These are phyloP conservation scores for Malassezia dermatis DNA, from an alignment of 1,284 basidiomycete genomes.

Conservation along the genomic window DNA sequence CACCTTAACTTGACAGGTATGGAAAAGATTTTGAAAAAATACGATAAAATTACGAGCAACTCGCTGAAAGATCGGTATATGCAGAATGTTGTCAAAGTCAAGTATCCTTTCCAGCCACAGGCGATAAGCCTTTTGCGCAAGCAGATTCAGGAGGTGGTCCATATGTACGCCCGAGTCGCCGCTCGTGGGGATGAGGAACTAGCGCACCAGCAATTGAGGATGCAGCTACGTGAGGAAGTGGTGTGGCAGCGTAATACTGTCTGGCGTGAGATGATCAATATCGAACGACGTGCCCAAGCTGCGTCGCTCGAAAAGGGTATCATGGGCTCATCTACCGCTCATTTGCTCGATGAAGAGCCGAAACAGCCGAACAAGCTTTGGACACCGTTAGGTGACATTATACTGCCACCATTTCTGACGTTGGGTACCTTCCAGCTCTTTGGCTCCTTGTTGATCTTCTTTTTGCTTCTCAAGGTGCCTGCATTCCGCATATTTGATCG, in stretches of 20 bases:
- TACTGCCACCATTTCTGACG: conserved; percentile 34
- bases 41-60: conserved; percentile 85
- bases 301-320: conserved; percentile 40
- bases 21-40: conserved; percentile 95
- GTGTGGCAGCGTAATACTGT: conserved; percentile 91
- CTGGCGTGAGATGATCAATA: conserved; percentile 94
- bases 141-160: conserved; percentile 58
- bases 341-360: conserved; percentile 14
- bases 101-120: conserved; percentile 52
- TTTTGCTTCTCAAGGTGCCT: conserved; percentile 39
- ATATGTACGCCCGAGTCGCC: conserved; percentile 77
- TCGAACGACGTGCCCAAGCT: conserved; percentile 56
- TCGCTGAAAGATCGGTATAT: conserved; percentile 77
- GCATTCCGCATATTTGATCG: conserved; percentile 51
- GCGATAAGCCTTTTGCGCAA: conserved; percentile 55
- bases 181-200: conserved; percentile 62
- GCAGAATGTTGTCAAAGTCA: conserved; percentile 56
- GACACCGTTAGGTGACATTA: conserved; percentile 29
- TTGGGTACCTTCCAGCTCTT: conserved; percentile 41
- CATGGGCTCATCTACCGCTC: conserved; percentile 20
- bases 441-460: conserved; percentile 31
- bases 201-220: conserved; percentile 70
- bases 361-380: conserved; percentile 9
- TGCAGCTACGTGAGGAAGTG: conserved; percentile 75
- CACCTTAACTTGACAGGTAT: conserved; percentile 89